Percentiles rank a stretch among this genome's conserved stretches.
Evolutionary conservation across 352 stramenopile genomes (phyloP).

Genomic region (Phytopythium oedochilum): DNA sequence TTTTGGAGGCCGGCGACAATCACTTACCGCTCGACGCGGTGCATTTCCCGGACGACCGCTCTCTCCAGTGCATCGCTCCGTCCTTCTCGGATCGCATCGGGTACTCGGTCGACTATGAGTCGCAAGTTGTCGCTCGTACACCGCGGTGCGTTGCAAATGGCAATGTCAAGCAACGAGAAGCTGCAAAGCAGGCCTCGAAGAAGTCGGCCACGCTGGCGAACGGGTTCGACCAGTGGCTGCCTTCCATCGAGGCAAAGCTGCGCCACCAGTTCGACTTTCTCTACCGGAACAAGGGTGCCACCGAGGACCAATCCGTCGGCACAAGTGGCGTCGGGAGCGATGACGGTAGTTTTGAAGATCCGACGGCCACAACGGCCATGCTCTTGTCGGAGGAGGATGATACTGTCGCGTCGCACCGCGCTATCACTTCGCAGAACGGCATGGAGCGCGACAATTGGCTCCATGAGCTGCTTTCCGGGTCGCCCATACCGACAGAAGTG

Average conservation of each 20-base stretch:
- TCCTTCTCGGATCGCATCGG: slow-evolving; percentile 50
- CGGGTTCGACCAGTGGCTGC: slow-evolving; percentile 43
- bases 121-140: slow-evolving; percentile 38
- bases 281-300: slow-evolving; percentile 1
- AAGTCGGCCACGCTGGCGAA: background rate
- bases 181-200: slow-evolving; percentile 2
- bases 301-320: background rate
- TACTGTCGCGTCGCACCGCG: background rate
- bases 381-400: background rate
- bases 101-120: slow-evolving; percentile 62
- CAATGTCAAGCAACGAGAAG: slow-evolving; percentile 9
- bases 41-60: slow-evolving; percentile 12
- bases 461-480: background rate
- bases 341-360: too few relatives aligned
- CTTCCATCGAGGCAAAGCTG: slow-evolving; percentile 41
- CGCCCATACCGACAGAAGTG: background rate
- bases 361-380: background rate
- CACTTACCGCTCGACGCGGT: slow-evolving; percentile 8
- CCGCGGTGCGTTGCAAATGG: slow-evolving; percentile 20
- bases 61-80: slow-evolving; percentile 29
- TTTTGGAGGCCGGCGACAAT: slow-evolving; percentile 23
- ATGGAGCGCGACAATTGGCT: slow-evolving; percentile 2
- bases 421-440: background rate
- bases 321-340: slow-evolving; percentile 6
- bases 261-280: slow-evolving; percentile 6